phyloP scores from a whole-genome alignment of 2,329 filamentous ascomycete species.

The Emergomyces africanus region DNA sequence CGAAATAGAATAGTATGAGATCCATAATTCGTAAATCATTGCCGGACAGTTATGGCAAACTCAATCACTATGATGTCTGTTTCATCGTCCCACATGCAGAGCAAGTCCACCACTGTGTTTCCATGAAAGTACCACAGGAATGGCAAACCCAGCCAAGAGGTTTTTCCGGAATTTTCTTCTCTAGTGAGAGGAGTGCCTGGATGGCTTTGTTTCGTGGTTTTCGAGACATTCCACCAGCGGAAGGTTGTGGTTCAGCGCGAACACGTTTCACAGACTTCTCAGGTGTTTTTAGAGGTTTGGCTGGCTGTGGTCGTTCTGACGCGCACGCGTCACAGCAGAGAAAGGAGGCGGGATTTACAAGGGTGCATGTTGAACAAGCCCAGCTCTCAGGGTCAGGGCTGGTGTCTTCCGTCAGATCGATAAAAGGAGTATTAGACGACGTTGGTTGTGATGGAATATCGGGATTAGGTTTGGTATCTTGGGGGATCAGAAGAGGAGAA shows the following conservation, averaged over 20 bases:
- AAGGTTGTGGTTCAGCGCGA: not conserved
- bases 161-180: slow-evolving; percentile 31
- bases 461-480: slow-evolving; percentile 10
- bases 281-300: slow-evolving; percentile 12
- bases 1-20: not conserved
- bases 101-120: slow-evolving; percentile 53
- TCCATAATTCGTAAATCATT: not conserved
- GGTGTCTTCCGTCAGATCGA: slow-evolving; percentile 16
- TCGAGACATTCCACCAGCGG: not conserved
- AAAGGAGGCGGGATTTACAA: slow-evolving; percentile 47
- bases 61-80: slow-evolving; percentile 27
- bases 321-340: slow-evolving; percentile 50
- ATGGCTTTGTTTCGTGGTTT: slow-evolving; percentile 20
- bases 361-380: slow-evolving; percentile 49
- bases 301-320: slow-evolving; percentile 38
- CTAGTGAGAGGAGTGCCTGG: slow-evolving; percentile 25
- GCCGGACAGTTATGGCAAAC: not conserved
- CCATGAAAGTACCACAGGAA: slow-evolving; percentile 49
- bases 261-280: slow-evolving; percentile 3
- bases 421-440: not conserved
- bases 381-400: slow-evolving; percentile 34
- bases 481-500: slow-evolving; percentile 27
- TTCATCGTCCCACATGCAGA: slow-evolving; percentile 49
- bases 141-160: slow-evolving; percentile 48
- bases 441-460: not conserved